phyloP scores from a whole-genome alignment of 192 early-diverging fungal species.

The Umbelopsis ramanniana region DNA sequence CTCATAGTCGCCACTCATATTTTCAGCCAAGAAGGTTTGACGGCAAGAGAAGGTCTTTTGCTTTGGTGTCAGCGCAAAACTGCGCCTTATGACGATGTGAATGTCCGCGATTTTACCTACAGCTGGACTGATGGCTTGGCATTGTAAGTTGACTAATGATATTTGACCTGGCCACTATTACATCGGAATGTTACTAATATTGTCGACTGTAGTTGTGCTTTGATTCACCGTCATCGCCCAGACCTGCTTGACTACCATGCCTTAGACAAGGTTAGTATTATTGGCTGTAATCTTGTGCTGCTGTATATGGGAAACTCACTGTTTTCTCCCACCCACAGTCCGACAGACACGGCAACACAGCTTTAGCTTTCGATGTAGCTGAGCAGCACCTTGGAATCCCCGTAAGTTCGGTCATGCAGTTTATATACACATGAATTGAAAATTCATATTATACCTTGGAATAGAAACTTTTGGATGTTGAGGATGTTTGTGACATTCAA shows the following conservation, averaged over 20 bases:
- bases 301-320: neutral
- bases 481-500: constrained; percentile 90
- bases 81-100: constrained; percentile 85
- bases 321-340: constrained; percentile 27
- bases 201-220: constrained; percentile 67
- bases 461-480: constrained; percentile 88
- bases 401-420: constrained; percentile 44
- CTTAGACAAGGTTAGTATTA: constrained; percentile 69
- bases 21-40: constrained; percentile 87
- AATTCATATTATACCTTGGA: neutral
- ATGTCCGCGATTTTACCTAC: constrained; percentile 90
- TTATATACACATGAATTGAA: neutral
- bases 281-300: neutral
- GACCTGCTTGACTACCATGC: constrained; percentile 90
- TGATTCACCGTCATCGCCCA: constrained; percentile 97
- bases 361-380: constrained; percentile 96
- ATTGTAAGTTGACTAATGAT: constrained; percentile 59
- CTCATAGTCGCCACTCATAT: neutral
- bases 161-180: neutral
- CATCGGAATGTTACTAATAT: neutral
- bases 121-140: constrained; percentile 95
- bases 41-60: constrained; percentile 94
- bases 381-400: constrained; percentile 87
- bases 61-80: constrained; percentile 98
- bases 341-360: constrained; percentile 83